Percentiles rank a stretch among this genome's conserved stretches.
phyloP scores from a whole-genome alignment of 306 rosid species.

The Prunus padus region DNA sequence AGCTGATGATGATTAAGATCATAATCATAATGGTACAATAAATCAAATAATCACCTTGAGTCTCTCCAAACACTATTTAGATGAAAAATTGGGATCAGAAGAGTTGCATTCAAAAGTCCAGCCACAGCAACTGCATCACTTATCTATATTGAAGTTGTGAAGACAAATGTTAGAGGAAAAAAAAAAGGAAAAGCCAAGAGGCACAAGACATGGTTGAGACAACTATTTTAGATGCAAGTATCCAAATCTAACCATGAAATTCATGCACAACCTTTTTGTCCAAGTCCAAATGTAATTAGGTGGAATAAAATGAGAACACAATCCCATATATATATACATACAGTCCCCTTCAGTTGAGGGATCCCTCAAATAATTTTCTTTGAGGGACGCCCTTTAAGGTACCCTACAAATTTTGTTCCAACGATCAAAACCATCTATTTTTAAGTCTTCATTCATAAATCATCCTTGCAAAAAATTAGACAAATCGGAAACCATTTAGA shows the following conservation, averaged over 20 bases:
- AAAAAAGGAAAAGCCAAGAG: constrained; percentile 8
- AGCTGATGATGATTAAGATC: background rate
- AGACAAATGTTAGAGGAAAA: constrained; percentile 5
- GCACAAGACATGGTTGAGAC: constrained; percentile 6
- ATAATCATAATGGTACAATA: background rate
- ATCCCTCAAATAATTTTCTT: no score
- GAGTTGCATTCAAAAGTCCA: constrained; percentile 90
- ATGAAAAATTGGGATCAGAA: constrained; percentile 91
- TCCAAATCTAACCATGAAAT: background rate
- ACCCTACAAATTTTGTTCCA: no score
- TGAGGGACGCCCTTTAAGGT: no score
- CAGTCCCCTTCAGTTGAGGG: no score
- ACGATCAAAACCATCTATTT: no score
- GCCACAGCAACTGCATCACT: constrained; percentile 99
- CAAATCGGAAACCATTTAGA: no score
- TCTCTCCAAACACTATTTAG: constrained; percentile 97
- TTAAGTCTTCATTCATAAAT: no score
- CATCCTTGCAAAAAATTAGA: no score
- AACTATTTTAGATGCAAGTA: background rate
- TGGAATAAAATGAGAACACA: background rate
- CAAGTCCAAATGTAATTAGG: background rate
- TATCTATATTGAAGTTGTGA: constrained; percentile 49
- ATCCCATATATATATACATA: background rate
- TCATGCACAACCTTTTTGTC: background rate
- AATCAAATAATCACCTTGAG: constrained; percentile 55